Base-by-base conservation (phyloP, 2,329 filamentous ascomycete species). In the Fonsecaea multimorphosa region DNA sequence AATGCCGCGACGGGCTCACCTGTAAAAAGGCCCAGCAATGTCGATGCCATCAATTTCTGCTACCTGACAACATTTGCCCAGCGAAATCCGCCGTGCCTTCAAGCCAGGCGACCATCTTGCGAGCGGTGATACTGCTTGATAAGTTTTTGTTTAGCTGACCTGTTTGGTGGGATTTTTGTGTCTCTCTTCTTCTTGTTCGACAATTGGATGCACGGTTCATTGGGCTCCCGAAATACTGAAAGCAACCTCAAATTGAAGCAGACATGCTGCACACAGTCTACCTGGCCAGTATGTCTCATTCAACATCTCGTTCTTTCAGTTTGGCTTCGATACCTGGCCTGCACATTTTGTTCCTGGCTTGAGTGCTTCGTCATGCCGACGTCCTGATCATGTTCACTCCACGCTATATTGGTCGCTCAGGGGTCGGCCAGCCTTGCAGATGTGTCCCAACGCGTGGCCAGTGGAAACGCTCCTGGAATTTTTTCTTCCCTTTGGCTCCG, bases 211-310 rank as follows among this genome's bases (percentile, higher is more conserved):
- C 65, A 69, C 67, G 57, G 58, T 34, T 58, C 52, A 46, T 69
- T 65, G 62, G 67, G 67, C 65, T 49, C 29, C 58, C 65, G 66
- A 36, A 14, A 19, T 24, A 38, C 46, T 44, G 24, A 32, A 36
- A 60, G 58, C 22, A 52, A 34, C 36, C 46, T 19, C 46, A 57
- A 54, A 60, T 57, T 49, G 44, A 27, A 49, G 67, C 67, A 65
- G 62, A 70, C 44, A 72, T 72, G 71, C 67, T 71, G 67, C 71
- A 72, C 64, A 70, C 67, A 32, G 69, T 71, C 49, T 72, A 72
- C 55, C 64, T 72, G 63, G 69, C 70, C 61, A 69, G 71, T 72
- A 72, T 63, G 71, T 69, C 58, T 64, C 55, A 40, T 63, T 46
- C 54, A 58, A 22, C 54, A 60, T 44, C 46, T 56, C 56, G 57